Base-by-base conservation (phyloP, 306 rosid genomes). In the Glycine tomentella region DNA sequence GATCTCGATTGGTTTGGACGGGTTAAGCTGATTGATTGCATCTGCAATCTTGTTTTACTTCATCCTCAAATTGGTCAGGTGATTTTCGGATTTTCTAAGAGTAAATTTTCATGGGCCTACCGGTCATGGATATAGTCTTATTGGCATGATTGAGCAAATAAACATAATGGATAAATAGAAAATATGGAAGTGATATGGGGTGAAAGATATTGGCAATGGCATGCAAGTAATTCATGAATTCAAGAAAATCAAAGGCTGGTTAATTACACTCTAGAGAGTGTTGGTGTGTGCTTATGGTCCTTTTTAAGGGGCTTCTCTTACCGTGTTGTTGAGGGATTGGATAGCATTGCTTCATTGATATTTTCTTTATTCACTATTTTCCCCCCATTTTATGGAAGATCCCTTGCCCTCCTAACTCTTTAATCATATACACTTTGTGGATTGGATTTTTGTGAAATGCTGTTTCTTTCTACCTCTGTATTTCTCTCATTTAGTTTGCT, bases 1-100 rank as follows among this genome's bases (percentile, higher is more conserved):
- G 90, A 89, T 84, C 93, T 89, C 69, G 93, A 95, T 81, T 95
- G 98, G 97, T 86, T 78, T 88, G 97, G 94, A 72, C 98, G 97
- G 72, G 85, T 89, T 74, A 87, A 84, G 90, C 88, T 95, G 81
- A 86, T 92, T 80, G 92, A 89, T 83, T 95, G 97, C 85, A 91
- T 91, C 70, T 95, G 91, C 75, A 64, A 87, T 83, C 90, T 95
- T 81, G 81, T 95, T 83, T 82, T 83, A 61, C 89, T 95, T 45
- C 83, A 86, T 79, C 98, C 98, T 31, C 90, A 87, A 86, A 86
- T 86, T 84, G 95, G 97, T 81, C 94, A 95, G 98, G 98, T 95
- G 88, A 88, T 57, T 80, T 68, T 72, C 52, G 67, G 17, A 51
- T 73, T 6, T 51, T 36, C 46, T 15, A 58, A 36, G 48, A 55